Conservation (phyloP, 2,329 filamentous ascomycete genomes). For the Fulvia fulva region DNA sequence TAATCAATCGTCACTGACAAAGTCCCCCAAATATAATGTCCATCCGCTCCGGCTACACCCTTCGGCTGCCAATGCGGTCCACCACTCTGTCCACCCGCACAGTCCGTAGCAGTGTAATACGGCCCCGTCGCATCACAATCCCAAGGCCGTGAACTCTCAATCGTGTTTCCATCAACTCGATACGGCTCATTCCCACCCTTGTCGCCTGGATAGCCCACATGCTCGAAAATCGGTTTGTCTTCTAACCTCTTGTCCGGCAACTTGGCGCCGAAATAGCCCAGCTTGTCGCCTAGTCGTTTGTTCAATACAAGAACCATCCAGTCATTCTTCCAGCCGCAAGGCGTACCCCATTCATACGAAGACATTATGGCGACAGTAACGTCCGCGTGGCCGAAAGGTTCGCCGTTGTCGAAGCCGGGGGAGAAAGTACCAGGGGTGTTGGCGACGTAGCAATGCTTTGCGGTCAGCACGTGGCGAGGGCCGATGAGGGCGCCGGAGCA, state of each 20-base stretch:
- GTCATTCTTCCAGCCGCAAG: slow-evolving; percentile 13
- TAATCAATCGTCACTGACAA: slow-evolving; percentile 9
- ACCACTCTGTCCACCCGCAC: slow-evolving; percentile 12
- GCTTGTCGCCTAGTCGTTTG: slow-evolving; percentile 5
- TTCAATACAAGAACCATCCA: slow-evolving; percentile 12
- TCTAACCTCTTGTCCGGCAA: slow-evolving; percentile 1
- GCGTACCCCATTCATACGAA: slow-evolving; percentile 3
- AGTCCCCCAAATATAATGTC: slow-evolving; percentile 10
- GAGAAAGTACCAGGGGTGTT: neutral
- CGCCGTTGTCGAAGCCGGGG: slow-evolving; percentile 10
- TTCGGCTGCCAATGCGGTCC: slow-evolving; percentile 10
- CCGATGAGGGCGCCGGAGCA: slow-evolving; percentile 7
- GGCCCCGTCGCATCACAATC: slow-evolving; percentile 11
- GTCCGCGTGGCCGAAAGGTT: slow-evolving; percentile 1
- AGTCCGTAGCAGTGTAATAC: slow-evolving; percentile 13
- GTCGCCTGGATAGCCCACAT: slow-evolving; percentile 12
- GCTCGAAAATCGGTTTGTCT: slow-evolving; percentile 2
- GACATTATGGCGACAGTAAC: slow-evolving; percentile 1
- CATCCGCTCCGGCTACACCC: neutral
- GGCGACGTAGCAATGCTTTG: slow-evolving; percentile 6
- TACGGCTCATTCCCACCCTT: slow-evolving; percentile 11
- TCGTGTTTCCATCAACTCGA: slow-evolving; percentile 7
- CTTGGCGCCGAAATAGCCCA: slow-evolving; percentile 11
- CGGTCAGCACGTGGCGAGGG: slow-evolving; percentile 5
- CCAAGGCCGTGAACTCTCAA: slow-evolving; percentile 2